Percentiles rank a stretch among this genome's conserved stretches.
These are phyloP conservation scores for Aspergillus felis DNA, from an alignment of 2,329 filamentous ascomycete genomes.

Conservation along the genomic window DNA sequence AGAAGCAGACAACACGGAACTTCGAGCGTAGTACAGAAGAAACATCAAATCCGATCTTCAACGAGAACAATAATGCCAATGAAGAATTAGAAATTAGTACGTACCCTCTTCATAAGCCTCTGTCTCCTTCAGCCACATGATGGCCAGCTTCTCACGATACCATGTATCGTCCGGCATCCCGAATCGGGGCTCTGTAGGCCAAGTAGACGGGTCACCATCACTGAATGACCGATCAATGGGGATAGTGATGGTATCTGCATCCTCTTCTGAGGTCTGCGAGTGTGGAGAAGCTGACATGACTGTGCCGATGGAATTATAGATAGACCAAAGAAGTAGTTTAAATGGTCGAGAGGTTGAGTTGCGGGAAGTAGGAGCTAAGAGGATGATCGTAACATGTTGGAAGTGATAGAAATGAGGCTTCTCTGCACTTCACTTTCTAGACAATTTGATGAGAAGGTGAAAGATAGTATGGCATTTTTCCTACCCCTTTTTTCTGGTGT, in stretches of 20 bases:
- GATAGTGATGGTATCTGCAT: constrained; percentile 23
- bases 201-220: constrained; percentile 36
- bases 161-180: constrained; percentile 36
- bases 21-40: background rate
- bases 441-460: background rate
- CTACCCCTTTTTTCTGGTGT: background rate
- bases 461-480: background rate
- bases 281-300: constrained; percentile 5
- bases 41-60: background rate
- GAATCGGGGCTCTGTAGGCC: constrained; percentile 36
- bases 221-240: constrained; percentile 32
- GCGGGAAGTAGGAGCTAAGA: background rate
- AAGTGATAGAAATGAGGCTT: background rate
- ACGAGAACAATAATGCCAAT: background rate
- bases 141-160: constrained; percentile 48
- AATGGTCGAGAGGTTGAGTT: background rate
- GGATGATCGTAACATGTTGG: background rate
- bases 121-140: constrained; percentile 45
- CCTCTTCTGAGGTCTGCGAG: constrained; percentile 13
- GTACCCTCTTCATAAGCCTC: constrained; percentile 37
- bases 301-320: background rate
- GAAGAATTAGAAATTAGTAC: constrained; percentile 8
- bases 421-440: background rate
- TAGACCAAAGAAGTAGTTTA: background rate
- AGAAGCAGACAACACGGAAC: background rate